These are phyloP conservation scores for Rosa lucieae DNA, from an alignment of 306 rosid species.

Conservation along the genomic window DNA sequence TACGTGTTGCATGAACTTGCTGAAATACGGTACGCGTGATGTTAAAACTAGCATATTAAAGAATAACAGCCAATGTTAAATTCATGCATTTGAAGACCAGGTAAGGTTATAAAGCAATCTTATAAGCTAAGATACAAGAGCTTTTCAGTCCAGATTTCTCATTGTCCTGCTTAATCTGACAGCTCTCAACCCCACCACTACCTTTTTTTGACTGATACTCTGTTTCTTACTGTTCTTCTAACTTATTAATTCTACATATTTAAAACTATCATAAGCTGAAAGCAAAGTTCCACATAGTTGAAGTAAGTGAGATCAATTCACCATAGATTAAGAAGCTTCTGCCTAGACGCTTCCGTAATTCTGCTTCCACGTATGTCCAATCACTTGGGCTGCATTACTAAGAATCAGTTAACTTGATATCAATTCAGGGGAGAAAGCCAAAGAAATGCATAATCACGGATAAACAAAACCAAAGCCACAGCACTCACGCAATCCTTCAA, in stretches of 20 bases:
- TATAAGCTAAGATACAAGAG: not conserved
- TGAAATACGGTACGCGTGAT: slow-evolving; percentile 41
- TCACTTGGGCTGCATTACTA: too few relatives aligned
- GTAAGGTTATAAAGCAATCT: not conserved
- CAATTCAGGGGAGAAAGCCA: too few relatives aligned
- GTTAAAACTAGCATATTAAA: slow-evolving; percentile 22
- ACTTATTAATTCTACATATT: not conserved
- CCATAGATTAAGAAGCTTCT: slow-evolving; percentile 79
- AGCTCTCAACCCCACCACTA: not conserved
- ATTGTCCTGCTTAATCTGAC: slow-evolving; percentile 3
- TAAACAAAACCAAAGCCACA: not conserved
- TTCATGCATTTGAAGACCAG: slow-evolving; percentile 15
- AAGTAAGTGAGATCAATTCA: slow-evolving; percentile 27
- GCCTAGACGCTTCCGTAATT: slow-evolving; percentile 75
- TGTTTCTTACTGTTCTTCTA: not conserved
- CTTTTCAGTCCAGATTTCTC: slow-evolving; percentile 25
- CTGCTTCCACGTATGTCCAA: slow-evolving; percentile 44
- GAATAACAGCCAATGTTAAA: slow-evolving; percentile 5
- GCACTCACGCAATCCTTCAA: too few relatives aligned
- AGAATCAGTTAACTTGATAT: too few relatives aligned
- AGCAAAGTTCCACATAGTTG: not conserved
- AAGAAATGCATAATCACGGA: too few relatives aligned
- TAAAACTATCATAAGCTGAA: slow-evolving; percentile 7
- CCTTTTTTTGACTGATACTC: not conserved
- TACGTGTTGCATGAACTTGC: slow-evolving; percentile 83